Evolutionary conservation across 352 stramenopile genomes (phyloP).

Genomic region (Globisporangium recalcitrans): DNA sequence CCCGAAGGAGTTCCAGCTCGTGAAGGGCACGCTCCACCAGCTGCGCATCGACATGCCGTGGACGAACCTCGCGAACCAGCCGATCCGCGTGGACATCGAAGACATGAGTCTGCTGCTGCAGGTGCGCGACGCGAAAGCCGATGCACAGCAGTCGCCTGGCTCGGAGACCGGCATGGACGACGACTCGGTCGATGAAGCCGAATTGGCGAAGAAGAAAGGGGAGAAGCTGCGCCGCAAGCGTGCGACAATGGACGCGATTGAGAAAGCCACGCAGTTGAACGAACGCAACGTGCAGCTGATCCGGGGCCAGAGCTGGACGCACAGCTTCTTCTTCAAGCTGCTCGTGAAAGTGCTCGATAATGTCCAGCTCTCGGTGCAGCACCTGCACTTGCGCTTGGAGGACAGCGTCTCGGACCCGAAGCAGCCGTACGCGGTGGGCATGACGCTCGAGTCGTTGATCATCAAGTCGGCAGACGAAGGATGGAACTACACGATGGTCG

Average conservation of each 20-base stretch:
- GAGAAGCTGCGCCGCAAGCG: slow-evolving; percentile 67
- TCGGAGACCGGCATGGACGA: slow-evolving; percentile 4
- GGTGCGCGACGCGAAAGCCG: slow-evolving; percentile 28
- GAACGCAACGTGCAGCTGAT: slow-evolving; percentile 30
- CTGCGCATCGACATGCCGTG: slow-evolving; percentile 73
- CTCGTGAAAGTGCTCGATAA: slow-evolving; percentile 81
- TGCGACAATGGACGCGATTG: slow-evolving; percentile 68
- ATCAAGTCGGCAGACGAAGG: slow-evolving; percentile 76
- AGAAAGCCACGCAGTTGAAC: slow-evolving; percentile 67
- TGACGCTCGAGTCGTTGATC: slow-evolving; percentile 76
- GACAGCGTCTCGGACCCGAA: slow-evolving; percentile 46
- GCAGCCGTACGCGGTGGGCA: slow-evolving; percentile 50
- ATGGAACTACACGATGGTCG: slow-evolving; percentile 83
- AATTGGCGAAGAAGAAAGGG: slow-evolving; percentile 20
- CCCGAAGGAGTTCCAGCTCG: slow-evolving; percentile 55
- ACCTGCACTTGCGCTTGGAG: slow-evolving; percentile 70
- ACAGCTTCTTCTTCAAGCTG: slow-evolving; percentile 77
- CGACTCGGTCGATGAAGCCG: slow-evolving; percentile 3
- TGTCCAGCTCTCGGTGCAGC: slow-evolving; percentile 75
- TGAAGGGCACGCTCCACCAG: slow-evolving; percentile 73
- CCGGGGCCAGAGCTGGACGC: slow-evolving; percentile 39
- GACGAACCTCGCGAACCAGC: slow-evolving; percentile 65
- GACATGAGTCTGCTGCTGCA: slow-evolving; percentile 69
- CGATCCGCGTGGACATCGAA: slow-evolving; percentile 73
- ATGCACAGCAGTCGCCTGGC: slow-evolving; percentile 11